Evolutionary conservation across 83 land plant species (phyloP).

Genomic region (Picea engelmannii): DNA sequence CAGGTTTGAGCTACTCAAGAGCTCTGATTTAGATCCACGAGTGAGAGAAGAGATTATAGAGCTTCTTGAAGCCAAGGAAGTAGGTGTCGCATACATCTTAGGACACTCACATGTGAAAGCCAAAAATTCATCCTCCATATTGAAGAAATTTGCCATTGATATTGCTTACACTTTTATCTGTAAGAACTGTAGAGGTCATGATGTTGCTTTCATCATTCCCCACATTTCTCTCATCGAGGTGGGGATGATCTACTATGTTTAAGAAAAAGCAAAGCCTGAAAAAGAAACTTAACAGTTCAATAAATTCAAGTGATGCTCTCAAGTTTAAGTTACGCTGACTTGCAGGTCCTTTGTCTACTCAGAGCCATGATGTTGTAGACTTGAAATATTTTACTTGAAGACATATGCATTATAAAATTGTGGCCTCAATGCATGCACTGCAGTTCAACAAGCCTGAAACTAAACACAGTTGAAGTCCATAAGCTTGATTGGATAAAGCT

Average conservation of each 20-base stretch:
- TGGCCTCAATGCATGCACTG: not conserved
- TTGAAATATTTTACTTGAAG: no score
- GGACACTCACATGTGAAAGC: constrained; percentile 83
- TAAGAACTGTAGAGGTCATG: constrained; percentile 74
- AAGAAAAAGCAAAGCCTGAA: not conserved
- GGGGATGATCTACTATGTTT: constrained; percentile 80
- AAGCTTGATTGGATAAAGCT: not conserved
- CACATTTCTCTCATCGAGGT: constrained; percentile 81
- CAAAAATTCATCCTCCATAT: constrained; percentile 46
- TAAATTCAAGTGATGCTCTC: not conserved
- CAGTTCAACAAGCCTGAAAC: not conserved
- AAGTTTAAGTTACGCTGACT: not conserved
- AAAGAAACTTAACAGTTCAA: not conserved
- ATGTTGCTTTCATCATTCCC: constrained; percentile 65
- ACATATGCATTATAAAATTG: no score
- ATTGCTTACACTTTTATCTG: constrained; percentile 68
- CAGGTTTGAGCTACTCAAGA: constrained; percentile 50
- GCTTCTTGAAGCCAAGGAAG: constrained; percentile 67
- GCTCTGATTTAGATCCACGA: constrained; percentile 28
- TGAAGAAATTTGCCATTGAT: constrained; percentile 68
- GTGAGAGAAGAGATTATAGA: constrained; percentile 57
- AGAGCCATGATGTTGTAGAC: no score
- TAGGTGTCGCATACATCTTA: constrained; percentile 78
- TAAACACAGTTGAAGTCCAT: constrained; percentile 5
- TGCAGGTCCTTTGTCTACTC: not conserved